Evolutionary conservation across 106 monocot species (phyloP), one percentile per base, ranked within the genome.

Genomic region (Dactylorhiza incarnata): DNA sequence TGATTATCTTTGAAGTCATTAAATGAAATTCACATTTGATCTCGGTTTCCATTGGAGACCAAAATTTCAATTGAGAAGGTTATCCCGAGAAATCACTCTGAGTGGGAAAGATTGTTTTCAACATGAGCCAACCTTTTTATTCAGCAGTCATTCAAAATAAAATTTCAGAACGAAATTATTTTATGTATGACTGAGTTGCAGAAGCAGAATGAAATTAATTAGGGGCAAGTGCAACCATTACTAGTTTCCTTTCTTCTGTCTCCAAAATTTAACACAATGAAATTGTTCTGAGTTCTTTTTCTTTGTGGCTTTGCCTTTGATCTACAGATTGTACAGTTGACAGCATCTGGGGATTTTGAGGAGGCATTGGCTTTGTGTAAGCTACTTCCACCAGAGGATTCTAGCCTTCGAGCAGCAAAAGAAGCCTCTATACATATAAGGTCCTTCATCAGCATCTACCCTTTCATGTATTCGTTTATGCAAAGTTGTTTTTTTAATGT

Each of bases 301-400:
- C 17, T 63, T 6, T 65, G 25, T 11, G 7, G n/a, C 5, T 66
- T 22, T 68, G 14, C 71, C 25, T 78, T 69, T 68, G 72, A 72
- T 37, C 45, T 86, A 68, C 85, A 99, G 99, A 94, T 99, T 84
- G 99, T 99, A 59, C 99, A 99, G 72, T 80, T 99, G 78, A 94
- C 94, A 51, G 99, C 99, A 86, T 99, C 89, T 59, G 99, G 99
- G 49, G 86, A 99, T 84, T 99, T 99, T 92, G 94, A 91, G 78
- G 99, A 91, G 87, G 99, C 99, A 51, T 87, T 99, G 80, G 83
- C 87, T 49, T 83, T 99, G 75, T 99, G 99, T 81, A 99, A 94
- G 73, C 80, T 94, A 50, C 94, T 99, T 74, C 99, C 99, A 66
- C 99, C 89, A 9, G 94, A 99, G 85, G 99, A 99, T 79, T 91